Base-by-base conservation (phyloP, 306 rosid species). In the Rosa persica region DNA sequence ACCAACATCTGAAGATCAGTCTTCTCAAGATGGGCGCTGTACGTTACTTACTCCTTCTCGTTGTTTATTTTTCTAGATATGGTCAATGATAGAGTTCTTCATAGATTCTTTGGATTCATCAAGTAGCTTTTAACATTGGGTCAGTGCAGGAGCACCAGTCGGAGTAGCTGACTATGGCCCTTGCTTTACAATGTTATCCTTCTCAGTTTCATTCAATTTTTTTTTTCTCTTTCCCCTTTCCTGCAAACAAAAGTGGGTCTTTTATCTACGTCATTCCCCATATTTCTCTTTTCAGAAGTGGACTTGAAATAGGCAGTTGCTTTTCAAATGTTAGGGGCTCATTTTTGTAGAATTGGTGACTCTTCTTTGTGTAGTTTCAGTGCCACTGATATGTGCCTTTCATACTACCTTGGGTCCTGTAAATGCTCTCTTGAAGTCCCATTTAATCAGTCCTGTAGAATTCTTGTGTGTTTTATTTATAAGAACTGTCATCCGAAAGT, bases 1-100 rank as follows among this genome's bases (percentile, higher is more conserved):
- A 19, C 81, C 27, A 39, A 73, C 75, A 36, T 81, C 91, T 72
- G 87, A 67, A 75, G 85, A 88, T 22, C 84, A 81, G 5, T 86
- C 85, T 82, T 61, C 86, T 82, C 91, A 84, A 23, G 75, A 58
- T 79, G 86, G 78, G 67, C 89, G 54, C 47, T 88, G 97, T 88
- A 86, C 40, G 39, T 74, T 66, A 60, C 52, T 42, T 80, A 76
- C 55, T 57, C 61, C 66, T 47, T n/a, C 57, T 68, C 22, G 67
- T n/a, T 3, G 62, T 16, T 34, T 43, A 11, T 39, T 58, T 61
- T 73, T 78, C 27, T 30, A 6, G 36, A 49, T 75, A 10, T n/a
- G 64, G 71, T 73, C 76, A 79, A 52, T 67, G 65, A 39, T 64
- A 58, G 65, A 62, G 51, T 57, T 38, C 65, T 16, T 44, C 42